phyloP scores from a whole-genome alignment of 345 rosid genomes.

The Citropsis articulata region DNA sequence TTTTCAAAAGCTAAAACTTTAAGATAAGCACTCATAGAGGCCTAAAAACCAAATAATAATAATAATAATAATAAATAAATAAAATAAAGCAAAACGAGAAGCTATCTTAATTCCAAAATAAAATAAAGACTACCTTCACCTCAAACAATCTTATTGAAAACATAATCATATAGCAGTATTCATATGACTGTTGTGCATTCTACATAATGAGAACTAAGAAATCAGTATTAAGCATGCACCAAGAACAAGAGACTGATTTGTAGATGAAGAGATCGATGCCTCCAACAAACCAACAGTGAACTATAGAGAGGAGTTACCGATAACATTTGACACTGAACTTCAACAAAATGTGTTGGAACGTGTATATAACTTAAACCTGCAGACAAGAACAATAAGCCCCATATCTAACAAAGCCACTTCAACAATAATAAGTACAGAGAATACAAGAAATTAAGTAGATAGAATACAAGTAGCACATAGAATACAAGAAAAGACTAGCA shows the following conservation, averaged over 20 bases:
- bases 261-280: neutral
- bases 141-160: neutral
- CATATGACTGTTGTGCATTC: neutral
- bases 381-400: neutral
- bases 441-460: neutral
- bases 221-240: neutral
- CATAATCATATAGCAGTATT: neutral
- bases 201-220: neutral
- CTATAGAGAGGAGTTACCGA: neutral
- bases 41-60: neutral
- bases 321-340: neutral
- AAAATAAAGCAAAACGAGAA: neutral
- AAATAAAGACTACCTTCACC: neutral
- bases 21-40: neutral
- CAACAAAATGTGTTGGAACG: neutral
- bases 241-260: neutral
- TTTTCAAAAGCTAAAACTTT: neutral
- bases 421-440: neutral
- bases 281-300: neutral
- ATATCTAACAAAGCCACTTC: neutral
- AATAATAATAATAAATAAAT: too few relatives aligned
- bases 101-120: too few relatives aligned
- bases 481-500: neutral
- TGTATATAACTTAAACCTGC: neutral
- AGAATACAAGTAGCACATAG: neutral